phyloP scores from a whole-genome alignment of 345 rosid genomes.

The Eutrema japonicum region DNA sequence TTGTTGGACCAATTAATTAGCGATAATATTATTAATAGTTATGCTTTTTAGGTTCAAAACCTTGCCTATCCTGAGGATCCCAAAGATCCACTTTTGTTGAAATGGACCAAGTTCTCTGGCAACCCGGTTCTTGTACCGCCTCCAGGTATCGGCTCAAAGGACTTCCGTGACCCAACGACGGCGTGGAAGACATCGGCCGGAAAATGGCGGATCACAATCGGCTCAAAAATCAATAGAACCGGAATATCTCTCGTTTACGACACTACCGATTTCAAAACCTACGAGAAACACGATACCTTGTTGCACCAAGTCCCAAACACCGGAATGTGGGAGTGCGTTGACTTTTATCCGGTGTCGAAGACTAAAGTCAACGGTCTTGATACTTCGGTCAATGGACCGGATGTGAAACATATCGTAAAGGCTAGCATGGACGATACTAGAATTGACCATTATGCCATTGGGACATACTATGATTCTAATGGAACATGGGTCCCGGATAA shows the following conservation, averaged over 20 bases:
- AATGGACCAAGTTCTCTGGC: conserved; percentile 69
- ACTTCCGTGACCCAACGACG: conserved; percentile 95
- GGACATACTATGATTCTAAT: conserved; percentile 25
- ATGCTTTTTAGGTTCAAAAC: conserved; percentile 61
- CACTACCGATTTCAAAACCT: conserved; percentile 70
- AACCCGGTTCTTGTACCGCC: conserved; percentile 87
- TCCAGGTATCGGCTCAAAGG: conserved; percentile 58
- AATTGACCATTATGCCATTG: conserved; percentile 43
- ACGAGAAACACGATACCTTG: conserved; percentile 36
- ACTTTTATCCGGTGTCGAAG: conserved; percentile 43
- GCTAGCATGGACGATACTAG: conserved; percentile 47
- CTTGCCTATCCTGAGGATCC: conserved; percentile 83
- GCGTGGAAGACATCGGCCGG: conserved; percentile 86
- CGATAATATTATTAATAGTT: not conserved
- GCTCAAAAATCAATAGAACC: conserved; percentile 69
- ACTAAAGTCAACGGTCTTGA: conserved; percentile 32
- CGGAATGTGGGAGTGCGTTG: conserved; percentile 83
- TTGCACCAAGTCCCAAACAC: conserved; percentile 74
- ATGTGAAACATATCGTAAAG: conserved; percentile 42
- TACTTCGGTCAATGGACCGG: conserved; percentile 38
- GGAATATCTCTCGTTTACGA: conserved; percentile 79
- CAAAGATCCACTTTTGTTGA: conserved; percentile 71
- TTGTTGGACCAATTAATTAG: not conserved
- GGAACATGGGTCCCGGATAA: conserved; percentile 43
- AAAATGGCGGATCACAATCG: conserved; percentile 79